phyloP scores from a whole-genome alignment of 2,329 filamentous ascomycete genomes.

The Neopestalotiopsis sp. region DNA sequence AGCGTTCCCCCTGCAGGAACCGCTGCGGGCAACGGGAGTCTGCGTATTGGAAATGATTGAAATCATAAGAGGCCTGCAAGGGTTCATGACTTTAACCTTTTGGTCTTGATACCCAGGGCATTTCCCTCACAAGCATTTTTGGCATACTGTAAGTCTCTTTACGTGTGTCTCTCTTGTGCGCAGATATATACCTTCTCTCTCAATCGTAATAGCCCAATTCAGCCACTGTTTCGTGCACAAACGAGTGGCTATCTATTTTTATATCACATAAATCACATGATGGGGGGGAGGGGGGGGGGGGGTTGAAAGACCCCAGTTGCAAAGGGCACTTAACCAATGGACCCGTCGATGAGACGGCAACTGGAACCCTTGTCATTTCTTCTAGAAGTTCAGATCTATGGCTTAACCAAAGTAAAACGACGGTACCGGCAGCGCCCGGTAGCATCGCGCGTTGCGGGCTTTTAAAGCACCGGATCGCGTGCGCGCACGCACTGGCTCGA shows the following conservation, averaged over 20 bases:
- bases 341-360: not conserved
- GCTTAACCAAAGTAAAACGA: not conserved
- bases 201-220: slow-evolving; percentile 3
- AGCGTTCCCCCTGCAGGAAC: not conserved
- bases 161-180: not conserved
- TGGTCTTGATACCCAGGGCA: not conserved
- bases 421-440: not conserved
- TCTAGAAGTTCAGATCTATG: not conserved
- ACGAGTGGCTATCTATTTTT: not conserved
- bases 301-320: not conserved
- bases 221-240: not conserved
- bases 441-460: not conserved
- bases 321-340: not conserved
- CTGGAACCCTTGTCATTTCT: not conserved
- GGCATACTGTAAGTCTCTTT: not conserved
- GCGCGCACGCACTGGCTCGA: not conserved
- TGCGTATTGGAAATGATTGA: not conserved
- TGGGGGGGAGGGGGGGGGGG: not conserved
- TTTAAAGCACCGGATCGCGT: not conserved
- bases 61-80: not conserved
- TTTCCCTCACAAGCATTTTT: not conserved
- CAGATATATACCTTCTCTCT: too few relatives aligned
- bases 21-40: not conserved
- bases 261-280: not conserved
- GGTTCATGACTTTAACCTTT: not conserved